Percentiles rank a stretch among this genome's conserved stretches.
Conservation (phyloP, 345 rosid genomes). For the Toxicodendron radicans region DNA sequence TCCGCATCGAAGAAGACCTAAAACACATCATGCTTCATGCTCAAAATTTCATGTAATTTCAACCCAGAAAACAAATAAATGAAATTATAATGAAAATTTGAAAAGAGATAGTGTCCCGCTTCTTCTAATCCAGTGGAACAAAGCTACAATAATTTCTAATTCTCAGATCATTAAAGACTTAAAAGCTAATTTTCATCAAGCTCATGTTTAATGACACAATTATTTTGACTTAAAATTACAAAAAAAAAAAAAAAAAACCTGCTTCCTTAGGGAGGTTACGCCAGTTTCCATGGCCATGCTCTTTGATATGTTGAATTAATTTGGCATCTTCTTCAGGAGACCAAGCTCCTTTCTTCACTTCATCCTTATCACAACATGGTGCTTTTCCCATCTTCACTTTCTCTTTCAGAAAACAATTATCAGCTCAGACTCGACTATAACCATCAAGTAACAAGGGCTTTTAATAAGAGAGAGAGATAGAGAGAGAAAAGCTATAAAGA, state of each 20-base stretch:
- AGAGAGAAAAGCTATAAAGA: neutral
- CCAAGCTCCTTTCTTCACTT: conserved; percentile 40
- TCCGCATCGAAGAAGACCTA: conserved; percentile 40
- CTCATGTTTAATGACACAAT: neutral
- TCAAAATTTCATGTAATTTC: neutral
- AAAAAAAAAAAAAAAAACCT: conserved; percentile 13
- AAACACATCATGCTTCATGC: neutral
- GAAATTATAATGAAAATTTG: too few species aligned
- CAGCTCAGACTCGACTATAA: neutral
- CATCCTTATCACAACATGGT: conserved; percentile 32
- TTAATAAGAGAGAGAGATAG: neutral
- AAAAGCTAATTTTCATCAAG: neutral
- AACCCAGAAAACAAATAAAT: neutral
- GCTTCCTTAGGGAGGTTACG: conserved; percentile 38
- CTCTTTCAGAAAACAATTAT: neutral
- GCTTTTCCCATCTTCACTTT: conserved; percentile 32
- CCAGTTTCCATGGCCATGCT: conserved; percentile 40
- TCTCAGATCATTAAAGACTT: neutral
- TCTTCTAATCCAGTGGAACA: neutral
- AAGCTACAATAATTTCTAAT: too few species aligned
- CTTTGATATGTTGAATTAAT: conserved; percentile 32
- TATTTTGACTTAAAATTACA: neutral
- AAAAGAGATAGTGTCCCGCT: neutral
- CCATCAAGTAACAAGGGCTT: neutral
- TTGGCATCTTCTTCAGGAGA: conserved; percentile 40